Evolutionary conservation across 2,329 filamentous ascomycete genomes (phyloP), one percentile per base, ranked within the genome.

Genomic region (Trichoderma aggressivum): DNA sequence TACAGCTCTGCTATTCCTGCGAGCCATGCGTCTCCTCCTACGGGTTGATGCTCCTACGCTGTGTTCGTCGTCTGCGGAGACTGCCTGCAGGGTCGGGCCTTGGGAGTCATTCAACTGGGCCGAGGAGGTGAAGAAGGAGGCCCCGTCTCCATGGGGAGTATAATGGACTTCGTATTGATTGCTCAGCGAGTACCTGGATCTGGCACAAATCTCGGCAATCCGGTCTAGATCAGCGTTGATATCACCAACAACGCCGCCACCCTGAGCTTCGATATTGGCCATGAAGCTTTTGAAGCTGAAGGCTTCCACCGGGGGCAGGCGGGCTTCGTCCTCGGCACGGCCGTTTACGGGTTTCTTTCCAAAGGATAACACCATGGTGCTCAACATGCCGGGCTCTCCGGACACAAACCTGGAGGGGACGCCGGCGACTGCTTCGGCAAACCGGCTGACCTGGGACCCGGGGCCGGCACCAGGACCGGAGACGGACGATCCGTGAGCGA

Each of bases 161-260:
- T 90, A 87, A 74, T 91, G 89, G 7, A 90, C 87, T 75, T 90
- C 89, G 75, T 91, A 90, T 76, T 91, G 89, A 77, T 90, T 90
- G 78, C 88, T 90, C 65, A 91, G 77, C 53, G 88, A 90, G 77
- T 90, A 91, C 56, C 87, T 85, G 14, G 88, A 90, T 39, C 87
- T 84, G 47, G 89, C 89, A 79, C 89, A 91, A 36, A 91, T 91
- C 78, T 91, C 89, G 12, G 89, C 89, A 75, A 91, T 91, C 53
- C 88, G 85, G 73, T 91, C 88, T 63, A 91, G 80, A 75, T 90
- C 88, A 14, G 88, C 82, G 65, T 84, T 83, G 72, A 90, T 87
- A 71, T 86, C 84, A 62, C 80, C 80, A 61, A 84, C 83, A 70
- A 90, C 87, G 70, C 80, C 80, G 7, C 79, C 80, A 64, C 81